Conservation (phyloP, 2,329 filamentous ascomycete species). For the Eutypella sp. region DNA sequence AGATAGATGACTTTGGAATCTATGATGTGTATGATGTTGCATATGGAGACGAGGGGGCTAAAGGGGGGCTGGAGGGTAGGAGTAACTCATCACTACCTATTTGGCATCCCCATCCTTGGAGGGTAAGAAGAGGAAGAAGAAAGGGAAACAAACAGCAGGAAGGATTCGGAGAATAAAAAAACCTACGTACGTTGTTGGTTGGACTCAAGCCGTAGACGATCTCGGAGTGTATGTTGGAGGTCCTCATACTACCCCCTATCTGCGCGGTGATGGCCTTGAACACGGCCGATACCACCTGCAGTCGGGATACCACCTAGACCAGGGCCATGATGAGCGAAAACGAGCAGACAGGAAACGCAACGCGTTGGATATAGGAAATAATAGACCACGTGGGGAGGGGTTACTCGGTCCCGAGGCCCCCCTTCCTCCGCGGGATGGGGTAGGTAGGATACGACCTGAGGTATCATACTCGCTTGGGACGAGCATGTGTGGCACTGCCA, state of each 20-base stretch:
- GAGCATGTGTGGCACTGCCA: no score
- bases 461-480: no score
- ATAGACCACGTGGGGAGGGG: neutral
- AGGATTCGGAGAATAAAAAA: neutral
- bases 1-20: no score
- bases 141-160: neutral
- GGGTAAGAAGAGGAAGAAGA: neutral
- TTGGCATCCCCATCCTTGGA: no score
- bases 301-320: slow-evolving; percentile 63
- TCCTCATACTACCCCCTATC: slow-evolving; percentile 59
- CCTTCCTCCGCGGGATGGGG: no score
- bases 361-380: neutral
- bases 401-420: neutral
- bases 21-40: no score
- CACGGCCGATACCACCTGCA: slow-evolving; percentile 69
- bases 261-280: slow-evolving; percentile 71
- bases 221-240: slow-evolving; percentile 84
- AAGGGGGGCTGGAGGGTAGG: no score
- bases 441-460: no score
- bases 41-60: no score
- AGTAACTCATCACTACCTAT: no score
- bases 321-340: no score
- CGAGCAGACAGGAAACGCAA: no score
- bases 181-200: slow-evolving; percentile 67
- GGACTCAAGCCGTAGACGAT: slow-evolving; percentile 75